These are phyloP conservation scores for Osmanthus fragrans DNA, from an alignment of 257 asterid species.

Conservation along the genomic window DNA sequence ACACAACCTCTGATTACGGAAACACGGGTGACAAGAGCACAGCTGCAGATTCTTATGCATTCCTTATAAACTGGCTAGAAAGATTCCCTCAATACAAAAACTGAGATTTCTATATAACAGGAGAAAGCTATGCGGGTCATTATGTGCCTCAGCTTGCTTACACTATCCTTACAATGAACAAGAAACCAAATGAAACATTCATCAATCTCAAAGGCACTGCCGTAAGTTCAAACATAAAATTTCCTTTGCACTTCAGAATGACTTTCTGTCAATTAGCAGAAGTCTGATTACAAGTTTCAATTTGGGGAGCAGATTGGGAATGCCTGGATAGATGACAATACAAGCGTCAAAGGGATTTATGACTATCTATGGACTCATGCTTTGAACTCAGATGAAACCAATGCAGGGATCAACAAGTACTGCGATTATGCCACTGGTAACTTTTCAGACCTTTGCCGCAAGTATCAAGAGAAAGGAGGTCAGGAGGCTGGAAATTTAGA, in stretches of 20 bases:
- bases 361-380: constrained; percentile 39
- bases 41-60: constrained; percentile 39
- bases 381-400: constrained; percentile 40
- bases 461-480: neutral
- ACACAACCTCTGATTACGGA: constrained; percentile 34
- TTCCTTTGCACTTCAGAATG: neutral
- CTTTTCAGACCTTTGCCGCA: neutral
- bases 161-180: constrained; percentile 32
- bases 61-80: constrained; percentile 51
- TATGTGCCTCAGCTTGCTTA: constrained; percentile 48
- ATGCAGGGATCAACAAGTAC: constrained; percentile 12
- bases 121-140: constrained; percentile 56
- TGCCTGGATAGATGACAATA: constrained; percentile 31
- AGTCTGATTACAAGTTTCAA: neutral
- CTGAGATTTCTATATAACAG: constrained; percentile 39
- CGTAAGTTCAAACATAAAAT: constrained; percentile 29
- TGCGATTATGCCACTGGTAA: constrained; percentile 23
- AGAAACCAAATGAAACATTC: constrained; percentile 20
- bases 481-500: constrained; percentile 14
- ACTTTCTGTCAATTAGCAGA: neutral
- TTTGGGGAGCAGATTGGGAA: constrained; percentile 31
- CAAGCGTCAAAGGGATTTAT: constrained; percentile 13
- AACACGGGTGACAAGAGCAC: constrained; percentile 36
- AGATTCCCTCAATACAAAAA: constrained; percentile 46
- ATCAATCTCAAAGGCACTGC: constrained; percentile 48